Evolutionary conservation across 2,329 filamentous ascomycete species (phyloP).

Genomic region (Neonectria punicea): DNA sequence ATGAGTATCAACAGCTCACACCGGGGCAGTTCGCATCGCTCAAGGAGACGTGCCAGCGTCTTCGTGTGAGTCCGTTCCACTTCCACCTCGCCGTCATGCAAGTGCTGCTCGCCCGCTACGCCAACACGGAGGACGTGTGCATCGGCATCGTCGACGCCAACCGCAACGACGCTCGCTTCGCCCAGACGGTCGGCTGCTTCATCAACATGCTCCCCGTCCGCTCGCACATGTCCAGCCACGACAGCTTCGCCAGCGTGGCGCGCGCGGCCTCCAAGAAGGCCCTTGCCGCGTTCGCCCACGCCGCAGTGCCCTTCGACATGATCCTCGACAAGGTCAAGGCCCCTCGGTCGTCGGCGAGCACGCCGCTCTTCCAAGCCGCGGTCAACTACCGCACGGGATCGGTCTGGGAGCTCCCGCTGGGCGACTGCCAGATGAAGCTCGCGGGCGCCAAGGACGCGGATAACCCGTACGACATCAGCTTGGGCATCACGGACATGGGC

Average conservation of each 20-base stretch:
- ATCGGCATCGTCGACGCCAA: conserved; percentile 57
- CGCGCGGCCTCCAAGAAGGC: conserved; percentile 37
- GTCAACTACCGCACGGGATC: conserved; percentile 56
- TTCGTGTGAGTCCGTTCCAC: conserved; percentile 52
- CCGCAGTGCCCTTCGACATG: conserved; percentile 57
- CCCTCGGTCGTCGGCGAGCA: conserved; percentile 49
- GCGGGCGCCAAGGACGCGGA: conserved; percentile 36
- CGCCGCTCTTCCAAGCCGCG: conserved; percentile 59
- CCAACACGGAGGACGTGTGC: conserved; percentile 50
- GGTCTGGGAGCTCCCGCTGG: conserved; percentile 39
- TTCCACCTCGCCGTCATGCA: conserved; percentile 57
- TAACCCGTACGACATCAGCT: conserved; percentile 31
- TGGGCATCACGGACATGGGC: conserved; percentile 26
- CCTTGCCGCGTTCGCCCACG: conserved; percentile 48
- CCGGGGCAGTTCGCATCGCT: conserved; percentile 10
- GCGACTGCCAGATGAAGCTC: conserved; percentile 33
- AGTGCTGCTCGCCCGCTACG: conserved; percentile 41
- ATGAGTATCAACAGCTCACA: conserved; percentile 12
- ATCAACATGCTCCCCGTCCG: conserved; percentile 57
- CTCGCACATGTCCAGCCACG: conserved; percentile 40
- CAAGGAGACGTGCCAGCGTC: conserved; percentile 28
- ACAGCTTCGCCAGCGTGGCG: conserved; percentile 37
- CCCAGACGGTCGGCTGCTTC: conserved; percentile 53
- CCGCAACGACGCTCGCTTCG: conserved; percentile 32
- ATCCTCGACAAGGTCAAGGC: conserved; percentile 55